Base-by-base conservation (phyloP, 768 basidiomycete genomes). In the Favolaschia claudopus region DNA sequence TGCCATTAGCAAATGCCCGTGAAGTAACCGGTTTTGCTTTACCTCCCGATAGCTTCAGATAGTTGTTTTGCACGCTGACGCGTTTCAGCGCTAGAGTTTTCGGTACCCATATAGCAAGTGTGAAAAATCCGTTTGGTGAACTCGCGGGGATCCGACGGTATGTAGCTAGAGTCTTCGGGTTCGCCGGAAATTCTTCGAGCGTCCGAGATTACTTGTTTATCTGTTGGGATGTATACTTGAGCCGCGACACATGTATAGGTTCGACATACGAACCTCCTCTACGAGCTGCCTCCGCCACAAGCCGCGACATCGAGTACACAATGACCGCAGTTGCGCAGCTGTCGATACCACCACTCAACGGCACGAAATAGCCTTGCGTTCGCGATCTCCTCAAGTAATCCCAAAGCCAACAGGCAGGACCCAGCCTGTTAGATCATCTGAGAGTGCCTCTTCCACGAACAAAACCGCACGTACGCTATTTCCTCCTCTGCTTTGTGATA, bases 391-490 rank as follows among this genome's bases (percentile, higher is more conserved):
- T 85, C 28, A 99, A 86, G 69, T 99, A 99, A 71, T 99, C 97
- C 97, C 97, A 99, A n/a, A 99, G 81, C 97, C 97, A 99, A 70
- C 97, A 99, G 15, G 96, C 97, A 7, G 97, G 97, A 5, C 97
- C 97, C 3, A 99, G 79, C 3, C 96, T 98, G 61, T 12, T 19
- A 55, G 42, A 50, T 43, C 42, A 44, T 31, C 28, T 31, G 20
- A 13, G 17, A 15, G 17, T 19, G 13, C 7, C 46, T 39, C 19
- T 6, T 14, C 36, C 22, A 37, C n/a, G 7, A 38, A 39, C 15
- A 38, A 56, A 47, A 43, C 31, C 13, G 39, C 9, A 83, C 93
- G 66, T 69, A 97, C 97, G 97, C 96, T 56, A 99, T 97, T 76
- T 99, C 97, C 73, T 99, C 96, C 73, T 98, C 95, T 0, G 96